Conservation (phyloP, 108 stramenopile genomes). For the Stephanodiscus triporus region DNA sequence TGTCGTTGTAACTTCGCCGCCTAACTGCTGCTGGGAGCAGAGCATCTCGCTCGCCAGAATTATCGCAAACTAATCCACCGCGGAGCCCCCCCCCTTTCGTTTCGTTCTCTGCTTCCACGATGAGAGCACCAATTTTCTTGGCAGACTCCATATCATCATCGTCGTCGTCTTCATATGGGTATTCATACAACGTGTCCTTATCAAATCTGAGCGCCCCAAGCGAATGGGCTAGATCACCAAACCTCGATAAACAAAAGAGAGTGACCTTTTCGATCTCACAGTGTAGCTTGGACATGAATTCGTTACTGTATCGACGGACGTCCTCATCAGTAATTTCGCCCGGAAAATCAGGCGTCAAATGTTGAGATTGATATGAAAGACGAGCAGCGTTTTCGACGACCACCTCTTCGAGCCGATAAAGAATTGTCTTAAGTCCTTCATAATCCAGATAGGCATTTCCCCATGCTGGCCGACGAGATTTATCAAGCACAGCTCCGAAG, state of each 20-base stretch:
- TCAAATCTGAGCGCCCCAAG: constrained; percentile 74
- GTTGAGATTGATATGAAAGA: constrained; percentile 17
- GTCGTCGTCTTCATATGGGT: constrained; percentile 6
- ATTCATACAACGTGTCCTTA: background rate
- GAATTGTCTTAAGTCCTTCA: constrained; percentile 61
- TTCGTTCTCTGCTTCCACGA: background rate
- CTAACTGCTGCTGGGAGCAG: constrained; percentile 29
- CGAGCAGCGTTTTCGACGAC: constrained; percentile 13
- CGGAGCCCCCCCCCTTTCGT: background rate
- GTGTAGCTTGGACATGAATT: constrained; percentile 70
- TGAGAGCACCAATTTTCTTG: constrained; percentile 4
- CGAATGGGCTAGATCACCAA: constrained; percentile 84
- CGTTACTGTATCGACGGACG: constrained; percentile 30
- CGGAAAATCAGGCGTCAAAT: constrained; percentile 6
- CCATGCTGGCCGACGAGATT: constrained; percentile 77
- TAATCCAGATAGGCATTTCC: constrained; percentile 84
- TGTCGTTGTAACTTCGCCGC: constrained; percentile 18
- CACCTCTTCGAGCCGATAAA: background rate
- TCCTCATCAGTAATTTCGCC: constrained; percentile 41
- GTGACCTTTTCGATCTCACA: constrained; percentile 85
- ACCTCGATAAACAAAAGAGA: constrained; percentile 64
- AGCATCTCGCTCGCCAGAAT: background rate
- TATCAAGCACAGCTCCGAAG: constrained; percentile 70
- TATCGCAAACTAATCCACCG: background rate
- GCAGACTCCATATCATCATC: constrained; percentile 29